phyloP scores from a whole-genome alignment of 345 rosid species.

The Eutrema heterophyllum region DNA sequence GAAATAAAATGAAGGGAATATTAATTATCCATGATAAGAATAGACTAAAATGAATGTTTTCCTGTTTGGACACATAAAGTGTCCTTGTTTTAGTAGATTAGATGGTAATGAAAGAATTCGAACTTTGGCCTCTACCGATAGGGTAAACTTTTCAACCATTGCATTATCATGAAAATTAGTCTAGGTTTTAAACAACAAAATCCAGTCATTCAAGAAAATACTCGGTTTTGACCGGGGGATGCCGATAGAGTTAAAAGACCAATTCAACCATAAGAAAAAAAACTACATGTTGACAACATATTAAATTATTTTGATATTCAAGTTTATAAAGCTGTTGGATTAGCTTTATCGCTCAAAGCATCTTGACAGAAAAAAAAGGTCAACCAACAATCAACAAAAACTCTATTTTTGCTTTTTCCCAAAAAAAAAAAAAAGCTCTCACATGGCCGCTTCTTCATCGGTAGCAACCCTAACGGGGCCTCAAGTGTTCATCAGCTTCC shows the following conservation, averaged over 20 bases:
- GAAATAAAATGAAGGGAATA: no score
- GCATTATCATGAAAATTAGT: no score
- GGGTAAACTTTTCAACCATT: no score
- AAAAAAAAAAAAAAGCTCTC: background rate
- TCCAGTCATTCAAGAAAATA: background rate
- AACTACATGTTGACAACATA: no score
- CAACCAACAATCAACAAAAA: background rate
- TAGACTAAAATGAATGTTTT: no score
- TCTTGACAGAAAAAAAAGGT: background rate
- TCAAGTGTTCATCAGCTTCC: constrained; percentile 21
- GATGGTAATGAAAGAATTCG: no score
- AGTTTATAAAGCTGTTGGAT: background rate
- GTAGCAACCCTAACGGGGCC: background rate
- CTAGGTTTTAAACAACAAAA: no score
- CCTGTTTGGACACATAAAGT: no score
- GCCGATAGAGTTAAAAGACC: background rate
- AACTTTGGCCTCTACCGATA: no score
- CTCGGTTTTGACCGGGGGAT: background rate
- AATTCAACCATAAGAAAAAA: background rate
- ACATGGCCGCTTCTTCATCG: background rate
- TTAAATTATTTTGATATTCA: no score
- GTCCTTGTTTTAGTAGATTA: no score
- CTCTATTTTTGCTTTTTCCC: background rate
- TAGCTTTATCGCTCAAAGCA: background rate
- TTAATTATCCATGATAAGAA: no score